Percentiles rank a stretch among this genome's conserved stretches.
phyloP scores from a whole-genome alignment of 192 early-diverging fungal genomes.

The Backusella mclennaniae region DNA sequence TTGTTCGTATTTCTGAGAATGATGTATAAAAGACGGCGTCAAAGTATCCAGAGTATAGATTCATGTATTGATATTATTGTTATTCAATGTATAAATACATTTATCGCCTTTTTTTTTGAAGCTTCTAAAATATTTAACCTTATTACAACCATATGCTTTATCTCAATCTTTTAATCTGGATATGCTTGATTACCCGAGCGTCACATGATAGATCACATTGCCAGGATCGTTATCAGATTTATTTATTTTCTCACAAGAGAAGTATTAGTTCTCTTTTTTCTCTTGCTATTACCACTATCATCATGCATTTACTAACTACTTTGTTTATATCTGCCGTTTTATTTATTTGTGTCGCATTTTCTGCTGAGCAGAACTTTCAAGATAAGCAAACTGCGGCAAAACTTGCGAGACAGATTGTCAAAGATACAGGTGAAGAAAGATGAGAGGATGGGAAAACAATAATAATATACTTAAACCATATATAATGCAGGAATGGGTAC shows the following conservation, averaged over 20 bases:
- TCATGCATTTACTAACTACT: background rate
- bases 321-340: background rate
- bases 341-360: background rate
- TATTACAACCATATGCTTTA: no score
- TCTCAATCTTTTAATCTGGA: background rate
- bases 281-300: background rate
- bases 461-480: background rate
- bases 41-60: no score
- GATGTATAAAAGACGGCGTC: no score
- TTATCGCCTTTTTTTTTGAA: no score
- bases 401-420: background rate
- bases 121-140: no score
- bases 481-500: background rate
- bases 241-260: background rate
- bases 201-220: background rate
- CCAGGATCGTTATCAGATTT: conserved; percentile 7
- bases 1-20: no score
- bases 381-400: background rate
- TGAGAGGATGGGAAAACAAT: background rate
- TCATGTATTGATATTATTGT: no score
- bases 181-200: background rate
- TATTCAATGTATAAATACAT: no score
- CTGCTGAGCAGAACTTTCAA: conserved; percentile 1
- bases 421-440: background rate
- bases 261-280: background rate